Evolutionary conservation across 768 basidiomycete species (phyloP).

Genomic region (Lactarius sp.): DNA sequence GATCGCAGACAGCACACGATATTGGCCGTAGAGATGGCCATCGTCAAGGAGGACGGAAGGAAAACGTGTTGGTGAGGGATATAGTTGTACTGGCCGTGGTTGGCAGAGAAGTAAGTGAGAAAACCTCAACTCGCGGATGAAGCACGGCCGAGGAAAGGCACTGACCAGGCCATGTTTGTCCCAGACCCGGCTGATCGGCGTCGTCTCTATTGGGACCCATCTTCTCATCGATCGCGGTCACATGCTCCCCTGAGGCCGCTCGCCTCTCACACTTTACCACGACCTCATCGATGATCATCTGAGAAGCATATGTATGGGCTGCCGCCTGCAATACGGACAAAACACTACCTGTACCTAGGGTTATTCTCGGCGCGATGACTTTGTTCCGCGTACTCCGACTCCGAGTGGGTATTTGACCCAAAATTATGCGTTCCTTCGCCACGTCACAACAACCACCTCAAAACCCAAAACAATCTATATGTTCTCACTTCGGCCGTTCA

Average conservation of each 20-base stretch:
- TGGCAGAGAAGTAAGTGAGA: not conserved
- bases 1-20: constrained; percentile 10
- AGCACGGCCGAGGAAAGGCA: not conserved
- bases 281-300: not conserved
- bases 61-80: not conserved
- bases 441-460: constrained; percentile 9
- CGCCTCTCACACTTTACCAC: not conserved
- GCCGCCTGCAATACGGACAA: not conserved
- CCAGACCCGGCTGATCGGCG: constrained; percentile 13
- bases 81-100: constrained; percentile 8
- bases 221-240: constrained; percentile 17
- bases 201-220: not conserved
- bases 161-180: constrained; percentile 16
- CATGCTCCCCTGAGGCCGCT: not conserved
- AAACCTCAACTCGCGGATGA: not conserved
- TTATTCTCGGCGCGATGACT: not conserved
- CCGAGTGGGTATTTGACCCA: not conserved
- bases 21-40: constrained; percentile 16
- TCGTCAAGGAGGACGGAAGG: constrained; percentile 15
- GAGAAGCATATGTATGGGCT: not conserved
- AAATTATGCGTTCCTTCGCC: not conserved
- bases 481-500: not conserved
- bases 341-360: not conserved
- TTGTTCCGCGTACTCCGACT: not conserved
- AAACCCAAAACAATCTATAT: not conserved